A percentile compares a stretch with the other conserved stretches of the same genome.
phyloP scores from a whole-genome alignment of 2,329 filamentous ascomycete species.

The Aspergillus viridinutans region DNA sequence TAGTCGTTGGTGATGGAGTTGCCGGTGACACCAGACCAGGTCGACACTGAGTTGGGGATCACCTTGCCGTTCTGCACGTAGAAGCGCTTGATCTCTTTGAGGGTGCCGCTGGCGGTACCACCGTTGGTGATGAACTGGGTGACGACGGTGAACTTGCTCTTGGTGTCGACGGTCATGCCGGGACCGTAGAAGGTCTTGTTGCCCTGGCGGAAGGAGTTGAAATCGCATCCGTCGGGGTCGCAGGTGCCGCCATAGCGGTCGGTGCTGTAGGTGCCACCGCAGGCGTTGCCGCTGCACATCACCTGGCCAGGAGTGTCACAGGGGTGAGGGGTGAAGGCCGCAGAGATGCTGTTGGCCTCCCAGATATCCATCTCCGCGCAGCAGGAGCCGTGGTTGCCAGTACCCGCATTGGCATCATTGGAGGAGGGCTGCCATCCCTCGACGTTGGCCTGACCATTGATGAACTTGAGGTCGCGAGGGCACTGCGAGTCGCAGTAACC shows the following conservation, averaged over 20 bases:
- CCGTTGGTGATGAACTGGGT: constrained; percentile 60
- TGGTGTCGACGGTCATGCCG: constrained; percentile 56
- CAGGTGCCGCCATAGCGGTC: constrained; percentile 60
- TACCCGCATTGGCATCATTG: constrained; percentile 53
- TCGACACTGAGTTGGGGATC: constrained; percentile 52
- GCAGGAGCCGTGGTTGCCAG: constrained; percentile 56
- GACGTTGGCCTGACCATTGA: constrained; percentile 50
- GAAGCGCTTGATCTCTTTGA: constrained; percentile 60
- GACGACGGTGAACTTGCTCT: constrained; percentile 59
- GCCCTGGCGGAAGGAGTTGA: constrained; percentile 65
- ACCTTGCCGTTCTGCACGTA: constrained; percentile 61
- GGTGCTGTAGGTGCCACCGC: constrained; percentile 50
- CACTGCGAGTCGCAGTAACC: constrained; percentile 64
- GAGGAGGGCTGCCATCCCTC: constrained; percentile 50
- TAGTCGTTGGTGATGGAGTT: constrained; percentile 56
- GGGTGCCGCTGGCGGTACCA: constrained; percentile 49
- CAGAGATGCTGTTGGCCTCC: constrained; percentile 65
- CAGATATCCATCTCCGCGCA: constrained; percentile 67
- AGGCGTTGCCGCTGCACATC: constrained; percentile 49
- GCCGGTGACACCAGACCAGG: constrained; percentile 45
- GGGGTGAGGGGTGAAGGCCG: constrained; percentile 62
- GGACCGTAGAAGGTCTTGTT: constrained; percentile 61
- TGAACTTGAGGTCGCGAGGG: constrained; percentile 46
- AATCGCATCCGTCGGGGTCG: constrained; percentile 67
- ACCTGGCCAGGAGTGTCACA: constrained; percentile 51